These are phyloP conservation scores for Rubia yunnanensis DNA, from an alignment of 257 asterid species.

Conservation along the genomic window DNA sequence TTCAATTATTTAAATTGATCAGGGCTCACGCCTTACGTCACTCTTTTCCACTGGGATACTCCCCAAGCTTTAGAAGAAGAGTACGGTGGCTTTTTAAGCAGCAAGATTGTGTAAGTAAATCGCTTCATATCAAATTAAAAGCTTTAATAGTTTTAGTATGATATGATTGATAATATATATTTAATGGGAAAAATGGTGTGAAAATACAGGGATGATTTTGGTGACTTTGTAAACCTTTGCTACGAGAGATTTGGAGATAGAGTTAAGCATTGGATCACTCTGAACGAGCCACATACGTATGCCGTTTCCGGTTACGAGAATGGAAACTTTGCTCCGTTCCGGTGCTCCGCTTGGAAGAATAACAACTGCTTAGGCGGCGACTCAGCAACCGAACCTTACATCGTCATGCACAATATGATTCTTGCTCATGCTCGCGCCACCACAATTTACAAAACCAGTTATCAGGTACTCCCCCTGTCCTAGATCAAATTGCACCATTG, in stretches of 20 bases:
- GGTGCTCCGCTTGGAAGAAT: constrained; percentile 30
- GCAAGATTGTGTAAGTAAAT: not conserved
- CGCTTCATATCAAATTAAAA: not conserved
- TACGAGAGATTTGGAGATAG: constrained; percentile 57
- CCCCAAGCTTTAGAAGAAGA: not conserved
- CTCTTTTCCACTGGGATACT: constrained; percentile 1
- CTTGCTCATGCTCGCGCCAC: constrained; percentile 37
- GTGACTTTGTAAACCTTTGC: constrained; percentile 39
- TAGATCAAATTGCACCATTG: too few species aligned
- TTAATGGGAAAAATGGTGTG: too few species aligned
- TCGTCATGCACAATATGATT: constrained; percentile 35
- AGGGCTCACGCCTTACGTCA: not conserved
- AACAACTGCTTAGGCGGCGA: constrained; percentile 30
- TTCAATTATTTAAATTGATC: too few species aligned
- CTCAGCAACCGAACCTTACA: constrained; percentile 47
- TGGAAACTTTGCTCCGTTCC: constrained; percentile 37
- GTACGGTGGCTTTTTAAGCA: not conserved
- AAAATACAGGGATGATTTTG: constrained; percentile 36
- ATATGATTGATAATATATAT: too few species aligned
- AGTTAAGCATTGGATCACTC: constrained; percentile 19
- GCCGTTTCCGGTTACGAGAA: constrained; percentile 33
- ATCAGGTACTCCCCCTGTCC: constrained; percentile 26
- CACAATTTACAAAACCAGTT: constrained; percentile 27
- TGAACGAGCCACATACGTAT: constrained; percentile 23
- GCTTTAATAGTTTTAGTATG: too few species aligned